phyloP scores from a whole-genome alignment of 257 asterid genomes.

The Solanum microdontum region DNA sequence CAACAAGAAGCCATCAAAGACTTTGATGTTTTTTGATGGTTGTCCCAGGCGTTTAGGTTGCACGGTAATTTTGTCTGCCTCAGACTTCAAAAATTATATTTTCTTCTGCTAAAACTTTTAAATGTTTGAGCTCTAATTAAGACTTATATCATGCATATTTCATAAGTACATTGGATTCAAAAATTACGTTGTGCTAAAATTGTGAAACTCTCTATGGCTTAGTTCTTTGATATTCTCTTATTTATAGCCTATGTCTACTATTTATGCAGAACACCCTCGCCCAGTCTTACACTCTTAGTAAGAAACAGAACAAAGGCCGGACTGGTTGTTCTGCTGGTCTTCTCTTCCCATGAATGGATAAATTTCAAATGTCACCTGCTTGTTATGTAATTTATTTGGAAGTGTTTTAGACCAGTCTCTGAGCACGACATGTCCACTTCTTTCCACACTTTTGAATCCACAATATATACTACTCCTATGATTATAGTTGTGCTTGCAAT shows the following conservation, averaged over 20 bases:
- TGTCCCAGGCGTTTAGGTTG: constrained; percentile 93
- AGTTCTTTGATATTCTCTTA: background rate
- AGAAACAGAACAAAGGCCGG: background rate
- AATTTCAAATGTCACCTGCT: background rate
- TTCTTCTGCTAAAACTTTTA: background rate
- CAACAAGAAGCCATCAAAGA: constrained; percentile 68
- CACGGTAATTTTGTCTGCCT: constrained; percentile 51
- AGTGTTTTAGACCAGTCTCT: background rate
- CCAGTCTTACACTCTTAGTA: background rate
- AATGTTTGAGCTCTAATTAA: background rate
- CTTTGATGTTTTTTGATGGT: constrained; percentile 93
- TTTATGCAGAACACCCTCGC: background rate
- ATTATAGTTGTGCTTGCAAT: background rate
- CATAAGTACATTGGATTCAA: background rate
- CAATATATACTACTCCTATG: background rate
- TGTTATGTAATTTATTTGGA: background rate
- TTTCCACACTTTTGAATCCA: background rate
- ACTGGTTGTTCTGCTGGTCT: background rate
- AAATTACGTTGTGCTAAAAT: background rate
- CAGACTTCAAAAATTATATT: background rate
- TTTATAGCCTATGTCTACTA: background rate
- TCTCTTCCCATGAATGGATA: background rate
- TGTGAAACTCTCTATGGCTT: background rate
- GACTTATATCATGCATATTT: background rate
- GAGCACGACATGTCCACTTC: background rate